Evolutionary conservation across 176 grass and related monocot species (phyloP), one percentile per base, ranked within the genome.

Genomic region (Rhynchospora breviuscula): DNA sequence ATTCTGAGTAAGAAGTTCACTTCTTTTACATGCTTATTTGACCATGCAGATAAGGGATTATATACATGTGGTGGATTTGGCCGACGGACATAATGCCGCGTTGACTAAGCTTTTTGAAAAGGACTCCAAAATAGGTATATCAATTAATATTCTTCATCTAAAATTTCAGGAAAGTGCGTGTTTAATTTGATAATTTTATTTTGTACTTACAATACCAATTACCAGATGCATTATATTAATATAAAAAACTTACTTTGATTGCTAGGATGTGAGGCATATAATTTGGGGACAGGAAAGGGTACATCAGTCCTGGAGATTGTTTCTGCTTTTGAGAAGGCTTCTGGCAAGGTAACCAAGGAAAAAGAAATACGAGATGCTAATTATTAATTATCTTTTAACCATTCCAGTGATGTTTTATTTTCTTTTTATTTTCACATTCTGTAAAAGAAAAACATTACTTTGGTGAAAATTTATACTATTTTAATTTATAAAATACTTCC

Each of bases 281-380:
- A 99, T 69, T 88, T 99, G 63, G 96, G 96, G 79, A 89, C 91
- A 18, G 96, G 96, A 87, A 95, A 93, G 61, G 96, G 93, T 49
- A 99, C 96, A 47, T 93, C 96, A 23, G 96, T 99, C n/a, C 79
- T 99, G 84, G 93, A 99, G 86, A 99, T 99, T 84, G 93, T 99
- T 59, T 85, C 85, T 88, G 93, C 93, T 88, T 99, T 99, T 79
- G 96, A 95, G 85, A 95, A 92, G 85, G 91, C 88, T 90, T 95
- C 89, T 64, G 96, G 91, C 80, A 95, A 99, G 93, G 96, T 98
- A 81, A 29, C 81, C 8, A 10, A 63, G 18, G 2, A 46, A 48
- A 66, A 31, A 23, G 26, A 40, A 10, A 51, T 82, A 48, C 58
- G 22, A 84, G 35, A 46, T 67, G 4, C 31, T 63, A 18, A 61